Conservation (phyloP, 208 protist species). For the Angomonas ambiguus region DNA sequence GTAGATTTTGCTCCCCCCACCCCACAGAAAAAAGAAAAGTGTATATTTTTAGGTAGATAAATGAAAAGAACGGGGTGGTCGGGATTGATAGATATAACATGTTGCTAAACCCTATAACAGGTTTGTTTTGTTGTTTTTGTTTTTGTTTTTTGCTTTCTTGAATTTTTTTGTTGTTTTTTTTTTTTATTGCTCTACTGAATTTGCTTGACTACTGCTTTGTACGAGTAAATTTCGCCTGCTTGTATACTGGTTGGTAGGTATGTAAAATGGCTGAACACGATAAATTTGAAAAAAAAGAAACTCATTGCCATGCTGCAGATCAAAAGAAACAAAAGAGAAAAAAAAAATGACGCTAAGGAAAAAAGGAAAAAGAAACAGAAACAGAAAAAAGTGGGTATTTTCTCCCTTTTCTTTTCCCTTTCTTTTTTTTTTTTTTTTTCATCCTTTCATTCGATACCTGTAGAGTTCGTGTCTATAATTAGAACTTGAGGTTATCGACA, state of each 20-base stretch:
- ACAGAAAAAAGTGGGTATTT: constrained; percentile 9
- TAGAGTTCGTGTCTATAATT: constrained; percentile 6
- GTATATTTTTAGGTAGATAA: background rate
- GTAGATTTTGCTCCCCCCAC: background rate
- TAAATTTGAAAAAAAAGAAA: constrained; percentile 5
- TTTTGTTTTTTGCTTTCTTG: background rate
- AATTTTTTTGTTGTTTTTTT: background rate
- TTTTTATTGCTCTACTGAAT: background rate
- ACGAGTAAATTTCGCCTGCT: background rate
- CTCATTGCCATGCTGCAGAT: background rate
- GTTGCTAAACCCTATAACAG: constrained; percentile 10
- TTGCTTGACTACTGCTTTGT: background rate
- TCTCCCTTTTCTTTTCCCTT: too few relatives aligned
- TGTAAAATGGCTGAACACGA: background rate
- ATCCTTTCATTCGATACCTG: background rate
- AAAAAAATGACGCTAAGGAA: constrained; percentile 9
- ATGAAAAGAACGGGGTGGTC: background rate
- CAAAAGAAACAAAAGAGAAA: background rate
- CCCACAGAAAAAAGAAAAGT: background rate
- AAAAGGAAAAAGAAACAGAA: constrained; percentile 12
- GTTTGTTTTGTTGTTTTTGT: background rate
- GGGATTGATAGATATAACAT: background rate
- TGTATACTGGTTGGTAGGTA: background rate
- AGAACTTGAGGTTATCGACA: constrained; percentile 37
- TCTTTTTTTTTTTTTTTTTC: background rate